Evolutionary conservation across 768 basidiomycete species (phyloP).

Genomic region (Termitomyces sp.): DNA sequence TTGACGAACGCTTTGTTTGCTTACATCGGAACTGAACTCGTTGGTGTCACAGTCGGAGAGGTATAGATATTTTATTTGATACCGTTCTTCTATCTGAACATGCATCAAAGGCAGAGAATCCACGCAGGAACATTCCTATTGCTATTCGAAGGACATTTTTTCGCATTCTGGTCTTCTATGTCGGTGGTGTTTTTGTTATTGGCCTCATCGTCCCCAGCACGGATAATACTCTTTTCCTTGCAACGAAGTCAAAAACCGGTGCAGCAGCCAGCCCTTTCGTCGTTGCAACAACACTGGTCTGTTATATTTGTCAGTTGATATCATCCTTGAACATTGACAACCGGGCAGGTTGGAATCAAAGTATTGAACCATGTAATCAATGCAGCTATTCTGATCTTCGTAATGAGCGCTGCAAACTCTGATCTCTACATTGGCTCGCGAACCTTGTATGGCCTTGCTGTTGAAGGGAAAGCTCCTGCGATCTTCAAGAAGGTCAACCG

Average conservation of each 20-base stretch:
- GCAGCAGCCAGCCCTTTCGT: slow-evolving; percentile 66
- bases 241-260: slow-evolving; percentile 39
- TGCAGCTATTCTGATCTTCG: slow-evolving; percentile 56
- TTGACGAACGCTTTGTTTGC: slow-evolving; percentile 72
- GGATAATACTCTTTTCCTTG: slow-evolving; percentile 40
- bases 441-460: slow-evolving; percentile 42
- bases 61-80: slow-evolving; percentile 14
- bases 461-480: slow-evolving; percentile 44
- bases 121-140: slow-evolving; percentile 66
- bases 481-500: slow-evolving; percentile 39
- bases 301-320: neutral
- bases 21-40: slow-evolving; percentile 71
- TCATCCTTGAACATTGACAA: neutral
- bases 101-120: slow-evolving; percentile 53
- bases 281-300: slow-evolving; percentile 38
- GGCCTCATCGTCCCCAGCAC: slow-evolving; percentile 66
- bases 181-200: slow-evolving; percentile 68
- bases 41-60: slow-evolving; percentile 62
- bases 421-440: slow-evolving; percentile 54
- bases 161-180: slow-evolving; percentile 55
- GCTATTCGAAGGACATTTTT: slow-evolving; percentile 65
- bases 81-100: neutral
- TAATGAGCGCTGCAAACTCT: slow-evolving; percentile 59
- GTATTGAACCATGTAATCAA: slow-evolving; percentile 63
- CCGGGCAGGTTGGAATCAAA: slow-evolving; percentile 45